phyloP scores from a whole-genome alignment of 192 early-diverging fungal genomes.

The Linnemannia zychae region DNA sequence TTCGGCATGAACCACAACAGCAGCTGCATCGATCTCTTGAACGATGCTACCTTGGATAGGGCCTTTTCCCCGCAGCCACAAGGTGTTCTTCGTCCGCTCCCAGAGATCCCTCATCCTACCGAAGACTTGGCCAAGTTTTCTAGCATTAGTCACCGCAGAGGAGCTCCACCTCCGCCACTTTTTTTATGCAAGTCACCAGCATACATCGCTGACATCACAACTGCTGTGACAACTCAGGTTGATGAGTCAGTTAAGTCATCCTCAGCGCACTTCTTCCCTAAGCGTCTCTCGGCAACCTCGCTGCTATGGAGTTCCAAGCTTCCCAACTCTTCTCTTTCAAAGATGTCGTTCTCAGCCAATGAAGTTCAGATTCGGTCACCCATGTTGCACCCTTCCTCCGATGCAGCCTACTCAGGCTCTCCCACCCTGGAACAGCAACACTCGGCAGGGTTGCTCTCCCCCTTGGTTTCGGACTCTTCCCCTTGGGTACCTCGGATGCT shows the following conservation, averaged over 20 bases:
- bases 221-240: background rate
- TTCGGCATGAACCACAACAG: background rate
- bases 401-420: background rate
- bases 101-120: background rate
- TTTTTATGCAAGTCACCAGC: background rate
- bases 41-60: background rate
- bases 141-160: background rate
- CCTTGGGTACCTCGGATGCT: background rate
- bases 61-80: background rate
- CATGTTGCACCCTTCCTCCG: background rate
- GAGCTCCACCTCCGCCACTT: background rate
- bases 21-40: background rate
- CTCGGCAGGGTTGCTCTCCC: background rate
- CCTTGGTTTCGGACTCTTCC: background rate
- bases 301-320: background rate
- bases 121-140: background rate
- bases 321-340: background rate
- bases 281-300: background rate
- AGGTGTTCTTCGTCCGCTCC: background rate
- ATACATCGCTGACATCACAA: background rate
- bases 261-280: background rate
- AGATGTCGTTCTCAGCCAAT: background rate
- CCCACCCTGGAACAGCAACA: background rate
- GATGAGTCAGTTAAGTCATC: background rate
- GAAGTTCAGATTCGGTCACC: background rate